Base-by-base conservation (phyloP, 2,329 filamentous ascomycete genomes). In the Gnomoniopsis smithogilvyi region DNA sequence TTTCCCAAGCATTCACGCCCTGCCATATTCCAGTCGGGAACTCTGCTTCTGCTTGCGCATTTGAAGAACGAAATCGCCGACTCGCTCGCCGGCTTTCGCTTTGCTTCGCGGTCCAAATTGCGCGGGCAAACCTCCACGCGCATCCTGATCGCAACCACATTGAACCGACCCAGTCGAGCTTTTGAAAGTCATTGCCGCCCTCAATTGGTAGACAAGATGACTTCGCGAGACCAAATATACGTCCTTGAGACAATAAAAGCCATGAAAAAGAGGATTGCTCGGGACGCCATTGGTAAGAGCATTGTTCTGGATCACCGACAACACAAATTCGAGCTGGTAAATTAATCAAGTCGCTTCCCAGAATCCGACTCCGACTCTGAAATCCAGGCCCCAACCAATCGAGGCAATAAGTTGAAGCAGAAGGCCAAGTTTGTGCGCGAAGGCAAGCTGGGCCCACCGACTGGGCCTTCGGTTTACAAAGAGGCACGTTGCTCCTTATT, bases 291-390 rank as follows among this genome's bases (percentile, higher is more conserved):
- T 59, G 85, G 85, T 87, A 73, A 63, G 59, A 55, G n/a, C 45
- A 45, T 45, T 46, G 51, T 7, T n/a, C 56, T 56, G 48, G 54
- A 54, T 53, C 45, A 38, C 56, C 51, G 50, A 34, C 38, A 12
- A 47, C 21, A 56, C 21, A 24, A 19, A 11, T 46, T 43, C 49
- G 58, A 33, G 30, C 41, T 34, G 54, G 19, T 46, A 4, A 61
- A 51, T 52, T n/a, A 33, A 56, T 59, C 65, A 69, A 62, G 64
- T 57, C 22, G 51, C 52, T 49, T 55, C 58, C 43, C 73, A 92
- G 90, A 91, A 63, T 91, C 87, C 66, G 90, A 93, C 70, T 91
- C 89, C 60, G 91, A 94, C 72, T 86, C 87, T 61, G 83, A 85
- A 56, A 86, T 92, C 66, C 81, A 87, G 61, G 80, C 83, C 66